Base-by-base conservation (phyloP, 768 basidiomycete species). In the Cubamyces lactineus region DNA sequence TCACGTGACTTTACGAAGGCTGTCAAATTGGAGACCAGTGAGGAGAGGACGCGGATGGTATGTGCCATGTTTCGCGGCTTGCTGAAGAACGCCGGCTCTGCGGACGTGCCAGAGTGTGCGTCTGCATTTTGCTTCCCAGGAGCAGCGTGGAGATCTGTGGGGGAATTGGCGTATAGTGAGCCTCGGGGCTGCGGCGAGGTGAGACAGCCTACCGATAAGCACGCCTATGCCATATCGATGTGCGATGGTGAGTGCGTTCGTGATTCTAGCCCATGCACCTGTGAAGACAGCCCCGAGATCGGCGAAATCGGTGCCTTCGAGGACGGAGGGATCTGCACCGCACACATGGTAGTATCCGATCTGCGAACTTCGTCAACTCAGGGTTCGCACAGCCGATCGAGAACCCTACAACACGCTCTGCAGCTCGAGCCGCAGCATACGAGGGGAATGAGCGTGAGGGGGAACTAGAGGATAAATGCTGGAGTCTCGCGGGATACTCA, bases 291-390 rank as follows among this genome's bases (percentile, higher is more conserved):
- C 55, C 16, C 75, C 76, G 54, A 80, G 74, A 21, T 78, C 76
- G 61, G 80, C 75, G 66, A 91, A 94, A 59, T 90, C 86, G 0
- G 92, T 94, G 5, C 80, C 83, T 11, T 75, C 68, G 1, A 94
- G 72, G 3, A 89, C 81, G 3, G 82, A 81, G 7, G 76, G 75
- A 60, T 91, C 86, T 13, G 76, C 76, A 6, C 84, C 82, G 63
- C 85, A 86, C 21, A 89, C 60, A 59, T 90, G 89, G 71, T 90
- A 91, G 71, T 83, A 90, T 3, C 88, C 88, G 66, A 90, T 88
- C 88, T 91, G 62, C 40, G 30, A 24, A 15, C 41, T n/a, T 23
- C n/a, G 28, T 59, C 49, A 59, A 49, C 30, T 16, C 26, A 23
- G 17, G 30, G 30, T 17, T 12, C 46, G 28, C 16, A 19, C 21